Evolutionary conservation across 1,284 basidiomycete genomes (phyloP), one percentile per base, ranked within the genome.

Genomic region (Pulchroboletus neoregius): DNA sequence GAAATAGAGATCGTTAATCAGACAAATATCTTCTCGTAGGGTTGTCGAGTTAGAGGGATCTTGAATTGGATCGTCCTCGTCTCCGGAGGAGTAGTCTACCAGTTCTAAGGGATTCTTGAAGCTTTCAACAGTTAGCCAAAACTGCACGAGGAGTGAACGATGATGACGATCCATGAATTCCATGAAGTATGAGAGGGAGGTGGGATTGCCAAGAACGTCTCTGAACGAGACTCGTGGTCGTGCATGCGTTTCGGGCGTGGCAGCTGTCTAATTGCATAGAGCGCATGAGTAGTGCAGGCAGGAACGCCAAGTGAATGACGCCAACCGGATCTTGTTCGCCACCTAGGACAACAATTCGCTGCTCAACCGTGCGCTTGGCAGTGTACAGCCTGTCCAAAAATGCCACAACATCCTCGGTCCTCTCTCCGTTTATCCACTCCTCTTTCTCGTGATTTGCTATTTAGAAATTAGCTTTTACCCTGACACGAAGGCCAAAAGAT

Each of bases 21-120:
- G 86, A 26, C 80, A 76, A 16, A 95, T 84, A 58, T 97, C 94
- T 53, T 94, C 93, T 53, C 78, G 79, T 31, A 86, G 74, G 6
- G 84, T 87, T 11, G 75, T 72, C 2, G 78, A 76, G 9, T 73
- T 74, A 5, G 78, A 72, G n/a, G 73, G 66, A 48, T 79, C 77
- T 39, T 82, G 74, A n/a, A 84, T 72, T 5, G 75, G 70, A 47
- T 82, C 79, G 46, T 86, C 86, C 45, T 82, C 81, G 15, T 77
- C 80, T 2, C 78, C 80, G 22, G 81, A 80, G 24, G 76, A 79
- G 5, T 86, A 86, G 56, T 90, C 87, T 5, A 87, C 75, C 2
- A 80, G 80, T 63, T 97, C 94, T 15, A 99, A 72, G 0, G 95
- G 95, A 56, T 95, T 91, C 69, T 97, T 98, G 76, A 98, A 94